Evolutionary conservation across 371 early-diverging fungal genomes (phyloP).

Genomic region (Rhizomucor miehei): DNA sequence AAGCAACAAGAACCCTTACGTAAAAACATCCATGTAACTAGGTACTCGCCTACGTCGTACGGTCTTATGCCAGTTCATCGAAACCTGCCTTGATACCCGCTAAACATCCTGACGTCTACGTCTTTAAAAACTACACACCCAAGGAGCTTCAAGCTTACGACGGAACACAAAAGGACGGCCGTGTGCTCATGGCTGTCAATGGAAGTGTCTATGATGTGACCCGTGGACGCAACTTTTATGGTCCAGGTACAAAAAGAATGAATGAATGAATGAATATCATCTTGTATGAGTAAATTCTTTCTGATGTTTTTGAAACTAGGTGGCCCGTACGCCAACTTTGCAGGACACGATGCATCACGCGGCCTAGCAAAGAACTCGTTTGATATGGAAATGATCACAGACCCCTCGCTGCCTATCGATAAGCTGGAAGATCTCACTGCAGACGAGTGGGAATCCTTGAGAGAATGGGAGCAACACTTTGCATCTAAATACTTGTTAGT

Average conservation of each 20-base stretch:
- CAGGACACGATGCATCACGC: conserved; percentile 80
- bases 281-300: background rate
- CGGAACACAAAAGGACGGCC: conserved; percentile 38
- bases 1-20: conserved; percentile 7
- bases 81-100: conserved; percentile 22
- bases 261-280: background rate
- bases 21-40: conserved; percentile 15
- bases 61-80: conserved; percentile 25
- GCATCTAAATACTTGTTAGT: conserved; percentile 71
- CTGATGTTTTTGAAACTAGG: conserved; percentile 55
- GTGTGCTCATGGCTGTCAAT: conserved; percentile 79
- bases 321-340: conserved; percentile 91
- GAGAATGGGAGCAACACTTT: conserved; percentile 78
- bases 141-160: conserved; percentile 63
- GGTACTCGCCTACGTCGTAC: conserved; percentile 33
- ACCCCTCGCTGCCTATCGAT: conserved; percentile 77
- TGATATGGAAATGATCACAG: conserved; percentile 73
- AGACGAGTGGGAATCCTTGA: conserved; percentile 74
- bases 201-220: conserved; percentile 91
- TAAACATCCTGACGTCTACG: conserved; percentile 54
- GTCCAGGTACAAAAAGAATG: conserved; percentile 65
- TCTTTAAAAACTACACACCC: conserved; percentile 70
- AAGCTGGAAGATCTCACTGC: conserved; percentile 69
- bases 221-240: conserved; percentile 83
- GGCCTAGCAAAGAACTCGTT: conserved; percentile 90